Evolutionary conservation across 139 green algal genomes (phyloP).

Genomic region (Coelastrella sp.): DNA sequence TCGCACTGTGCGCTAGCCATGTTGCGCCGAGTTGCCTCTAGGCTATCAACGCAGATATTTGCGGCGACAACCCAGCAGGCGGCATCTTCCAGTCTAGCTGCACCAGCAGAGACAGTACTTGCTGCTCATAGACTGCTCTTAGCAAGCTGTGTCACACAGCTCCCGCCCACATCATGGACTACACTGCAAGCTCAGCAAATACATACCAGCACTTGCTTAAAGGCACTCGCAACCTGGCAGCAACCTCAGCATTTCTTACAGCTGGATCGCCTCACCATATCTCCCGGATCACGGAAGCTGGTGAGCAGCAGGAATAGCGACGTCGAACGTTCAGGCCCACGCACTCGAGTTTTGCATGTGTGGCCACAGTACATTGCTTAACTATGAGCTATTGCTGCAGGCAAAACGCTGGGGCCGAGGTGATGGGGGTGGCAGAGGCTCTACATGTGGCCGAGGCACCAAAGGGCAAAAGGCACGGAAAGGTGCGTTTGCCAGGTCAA

Average conservation of each 20-base stretch:
- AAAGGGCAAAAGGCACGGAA: slow-evolving; percentile 68
- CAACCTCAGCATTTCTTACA: slow-evolving; percentile 19
- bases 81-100: not conserved
- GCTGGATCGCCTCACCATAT: not conserved
- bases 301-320: slow-evolving; percentile 19
- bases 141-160: not conserved
- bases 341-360: not conserved
- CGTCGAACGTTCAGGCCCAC: not conserved
- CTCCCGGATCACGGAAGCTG: slow-evolving; percentile 26
- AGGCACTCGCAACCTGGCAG: not conserved
- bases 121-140: not conserved
- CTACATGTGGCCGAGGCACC: slow-evolving; percentile 66
- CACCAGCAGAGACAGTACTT: not conserved
- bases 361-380: not conserved
- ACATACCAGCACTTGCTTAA: not conserved
- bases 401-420: slow-evolving; percentile 59
- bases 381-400: slow-evolving; percentile 29
- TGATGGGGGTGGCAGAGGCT: slow-evolving; percentile 50
- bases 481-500: not conserved
- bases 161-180: not conserved
- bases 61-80: not conserved
- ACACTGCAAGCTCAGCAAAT: not conserved
- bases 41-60: no score
- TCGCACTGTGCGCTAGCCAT: no score
- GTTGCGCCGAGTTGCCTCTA: no score